A percentile compares a stretch with the other conserved stretches of the same genome.
Conservation (phyloP, 345 rosid genomes). For the Luvunga scandens region DNA sequence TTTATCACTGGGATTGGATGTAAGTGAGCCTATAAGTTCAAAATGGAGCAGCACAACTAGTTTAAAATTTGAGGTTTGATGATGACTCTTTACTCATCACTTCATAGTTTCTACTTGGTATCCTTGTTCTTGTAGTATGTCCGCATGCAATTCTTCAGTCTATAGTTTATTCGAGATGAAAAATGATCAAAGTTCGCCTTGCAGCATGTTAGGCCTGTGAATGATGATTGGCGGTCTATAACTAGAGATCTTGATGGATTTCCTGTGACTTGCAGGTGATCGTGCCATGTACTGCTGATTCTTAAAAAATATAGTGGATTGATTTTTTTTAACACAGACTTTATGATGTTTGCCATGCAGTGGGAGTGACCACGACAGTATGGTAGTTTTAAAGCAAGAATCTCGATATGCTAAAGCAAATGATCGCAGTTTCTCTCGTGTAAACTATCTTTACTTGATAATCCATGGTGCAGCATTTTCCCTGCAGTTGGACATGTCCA, state of each 20-base stretch:
- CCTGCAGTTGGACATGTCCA: not conserved
- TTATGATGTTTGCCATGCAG: constrained; percentile 49
- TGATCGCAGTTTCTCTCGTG: constrained; percentile 82
- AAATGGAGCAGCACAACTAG: constrained; percentile 90
- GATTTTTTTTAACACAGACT: constrained; percentile 19
- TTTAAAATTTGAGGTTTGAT: constrained; percentile 74
- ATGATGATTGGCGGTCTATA: constrained; percentile 84
- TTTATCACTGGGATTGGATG: constrained; percentile 73
- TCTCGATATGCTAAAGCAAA: constrained; percentile 75
- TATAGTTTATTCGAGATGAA: not conserved
- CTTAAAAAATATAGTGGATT: constrained; percentile 17
- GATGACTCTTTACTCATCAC: constrained; percentile 6
- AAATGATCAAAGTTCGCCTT: constrained; percentile 18
- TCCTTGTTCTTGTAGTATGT: constrained; percentile 1
- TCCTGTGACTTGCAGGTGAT: constrained; percentile 88
- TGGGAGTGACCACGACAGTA: constrained; percentile 72
- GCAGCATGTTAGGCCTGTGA: constrained; percentile 83
- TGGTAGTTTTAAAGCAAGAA: constrained; percentile 96
- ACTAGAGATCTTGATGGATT: constrained; percentile 82
- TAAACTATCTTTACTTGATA: constrained; percentile 35
- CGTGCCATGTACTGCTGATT: constrained; percentile 14
- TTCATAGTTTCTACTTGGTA: not conserved
- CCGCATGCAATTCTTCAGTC: not conserved
- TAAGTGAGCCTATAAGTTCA: constrained; percentile 79
- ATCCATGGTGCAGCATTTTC: not conserved